Conservation (phyloP, 208 protist genomes). For the Crithidia fasciculata region DNA sequence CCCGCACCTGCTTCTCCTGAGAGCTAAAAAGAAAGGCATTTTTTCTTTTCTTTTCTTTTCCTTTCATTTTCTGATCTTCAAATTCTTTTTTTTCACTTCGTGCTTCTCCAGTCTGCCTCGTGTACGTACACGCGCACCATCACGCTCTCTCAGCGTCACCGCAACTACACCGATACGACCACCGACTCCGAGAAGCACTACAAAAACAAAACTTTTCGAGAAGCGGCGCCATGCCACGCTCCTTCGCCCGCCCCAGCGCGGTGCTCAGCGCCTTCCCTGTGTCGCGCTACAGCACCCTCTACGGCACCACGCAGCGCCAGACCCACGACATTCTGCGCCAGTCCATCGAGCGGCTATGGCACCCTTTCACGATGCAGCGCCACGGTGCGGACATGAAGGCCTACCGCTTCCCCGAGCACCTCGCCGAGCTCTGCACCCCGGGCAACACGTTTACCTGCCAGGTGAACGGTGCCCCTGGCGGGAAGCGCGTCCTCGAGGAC, state of each 20-base stretch:
- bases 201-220: not conserved
- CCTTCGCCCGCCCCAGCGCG: slow-evolving; percentile 1
- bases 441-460: slow-evolving; percentile 68
- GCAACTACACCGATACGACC: too few species aligned
- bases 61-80: not conserved
- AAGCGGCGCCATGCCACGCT: not conserved
- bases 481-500: slow-evolving; percentile 55
- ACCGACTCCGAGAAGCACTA: not conserved
- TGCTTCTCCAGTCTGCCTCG: slow-evolving; percentile 17
- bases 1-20: too few species aligned
- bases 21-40: not conserved
- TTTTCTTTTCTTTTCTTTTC: slow-evolving; percentile 23
- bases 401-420: slow-evolving; percentile 66
- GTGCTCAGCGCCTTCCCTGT: slow-evolving; percentile 18
- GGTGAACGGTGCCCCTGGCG: slow-evolving; percentile 66
- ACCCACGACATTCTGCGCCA: slow-evolving; percentile 45
- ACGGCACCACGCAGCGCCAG: slow-evolving; percentile 21
- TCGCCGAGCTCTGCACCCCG: slow-evolving; percentile 40
- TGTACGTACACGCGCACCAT: not conserved
- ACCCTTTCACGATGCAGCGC: slow-evolving; percentile 44
- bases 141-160: too few species aligned
- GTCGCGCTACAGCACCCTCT: slow-evolving; percentile 6
- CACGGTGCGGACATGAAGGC: slow-evolving; percentile 44
- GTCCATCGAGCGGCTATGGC: slow-evolving; percentile 68
- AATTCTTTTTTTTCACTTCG: slow-evolving; percentile 6